Percentiles rank a stretch among this genome's conserved stretches.
These are phyloP conservation scores for Volvox africanus DNA, from an alignment of 139 green algal genomes.

Conservation along the genomic window DNA sequence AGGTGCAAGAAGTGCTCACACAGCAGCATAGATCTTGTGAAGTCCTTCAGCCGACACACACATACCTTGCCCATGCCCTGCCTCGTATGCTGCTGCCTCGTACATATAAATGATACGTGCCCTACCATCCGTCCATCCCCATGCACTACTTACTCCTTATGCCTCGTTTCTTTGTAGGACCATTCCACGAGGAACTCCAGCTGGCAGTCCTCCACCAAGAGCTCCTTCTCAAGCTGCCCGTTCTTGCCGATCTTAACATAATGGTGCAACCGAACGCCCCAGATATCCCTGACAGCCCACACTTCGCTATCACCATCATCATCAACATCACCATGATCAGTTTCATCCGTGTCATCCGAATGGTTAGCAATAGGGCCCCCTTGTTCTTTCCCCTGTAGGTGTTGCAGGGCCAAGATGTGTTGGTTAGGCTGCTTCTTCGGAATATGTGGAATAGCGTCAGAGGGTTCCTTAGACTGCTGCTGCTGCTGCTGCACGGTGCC, in stretches of 20 bases:
- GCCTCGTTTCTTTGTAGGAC: neutral
- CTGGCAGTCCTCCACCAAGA: neutral
- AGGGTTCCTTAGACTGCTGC: neutral
- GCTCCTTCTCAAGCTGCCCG: slow-evolving; percentile 9
- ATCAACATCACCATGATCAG: neutral
- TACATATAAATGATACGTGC: too few relatives aligned
- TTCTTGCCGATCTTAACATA: neutral
- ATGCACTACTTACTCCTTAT: neutral
- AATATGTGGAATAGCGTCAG: too few relatives aligned
- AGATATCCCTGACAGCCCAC: slow-evolving; percentile 13
- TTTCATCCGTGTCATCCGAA: neutral
- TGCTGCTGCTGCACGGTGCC: neutral
- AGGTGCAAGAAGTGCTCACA: too few relatives aligned
- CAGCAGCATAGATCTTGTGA: too few relatives aligned
- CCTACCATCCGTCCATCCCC: neutral
- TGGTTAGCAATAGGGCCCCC: too few relatives aligned
- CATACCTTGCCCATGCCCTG: too few relatives aligned
- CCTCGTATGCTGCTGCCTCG: too few relatives aligned
- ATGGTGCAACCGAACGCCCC: neutral
- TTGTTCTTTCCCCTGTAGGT: neutral
- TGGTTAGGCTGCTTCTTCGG: too few relatives aligned
- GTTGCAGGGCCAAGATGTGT: too few relatives aligned
- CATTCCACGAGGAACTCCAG: slow-evolving; percentile 34
- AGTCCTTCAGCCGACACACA: too few relatives aligned
- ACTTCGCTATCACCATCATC: neutral